Conservation (phyloP, 2,329 filamentous ascomycete species). For the Trichoderma sp. region DNA sequence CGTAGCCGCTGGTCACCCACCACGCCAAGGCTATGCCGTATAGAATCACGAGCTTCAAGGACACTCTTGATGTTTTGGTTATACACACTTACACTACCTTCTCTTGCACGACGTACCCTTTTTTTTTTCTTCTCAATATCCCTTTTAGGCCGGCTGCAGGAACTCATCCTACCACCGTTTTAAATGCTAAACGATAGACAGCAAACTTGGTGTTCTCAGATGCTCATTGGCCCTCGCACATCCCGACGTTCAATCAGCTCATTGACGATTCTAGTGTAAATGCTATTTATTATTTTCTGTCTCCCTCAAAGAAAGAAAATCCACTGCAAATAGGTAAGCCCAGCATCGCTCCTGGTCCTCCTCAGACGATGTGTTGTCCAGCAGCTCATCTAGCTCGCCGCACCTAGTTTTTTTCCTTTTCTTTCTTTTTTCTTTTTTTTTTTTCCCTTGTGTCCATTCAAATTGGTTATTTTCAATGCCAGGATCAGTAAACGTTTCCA, state of each 20-base stretch:
- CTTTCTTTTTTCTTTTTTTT: background rate
- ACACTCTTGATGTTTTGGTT: background rate
- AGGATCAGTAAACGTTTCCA: conserved; percentile 8
- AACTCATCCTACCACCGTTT: background rate
- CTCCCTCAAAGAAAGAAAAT: background rate
- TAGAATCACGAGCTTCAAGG: background rate
- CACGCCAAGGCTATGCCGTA: background rate
- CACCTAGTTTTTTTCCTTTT: conserved; percentile 2
- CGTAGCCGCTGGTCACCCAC: background rate
- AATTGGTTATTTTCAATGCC: conserved; percentile 9
- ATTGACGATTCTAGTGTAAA: background rate
- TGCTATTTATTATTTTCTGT: background rate
- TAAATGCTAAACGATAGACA: background rate
- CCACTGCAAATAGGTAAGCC: background rate
- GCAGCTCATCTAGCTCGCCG: background rate
- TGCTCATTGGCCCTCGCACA: background rate
- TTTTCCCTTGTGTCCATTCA: background rate
- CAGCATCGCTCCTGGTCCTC: background rate
- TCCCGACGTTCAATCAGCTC: background rate
- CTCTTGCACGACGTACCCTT: background rate
- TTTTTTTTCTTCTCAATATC: background rate
- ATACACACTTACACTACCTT: background rate
- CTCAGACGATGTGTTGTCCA: background rate
- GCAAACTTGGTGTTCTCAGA: background rate
- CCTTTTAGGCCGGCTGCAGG: conserved; percentile 5